phyloP scores from a whole-genome alignment of 2,329 filamentous ascomycete genomes.

The Hortaea sp. region DNA sequence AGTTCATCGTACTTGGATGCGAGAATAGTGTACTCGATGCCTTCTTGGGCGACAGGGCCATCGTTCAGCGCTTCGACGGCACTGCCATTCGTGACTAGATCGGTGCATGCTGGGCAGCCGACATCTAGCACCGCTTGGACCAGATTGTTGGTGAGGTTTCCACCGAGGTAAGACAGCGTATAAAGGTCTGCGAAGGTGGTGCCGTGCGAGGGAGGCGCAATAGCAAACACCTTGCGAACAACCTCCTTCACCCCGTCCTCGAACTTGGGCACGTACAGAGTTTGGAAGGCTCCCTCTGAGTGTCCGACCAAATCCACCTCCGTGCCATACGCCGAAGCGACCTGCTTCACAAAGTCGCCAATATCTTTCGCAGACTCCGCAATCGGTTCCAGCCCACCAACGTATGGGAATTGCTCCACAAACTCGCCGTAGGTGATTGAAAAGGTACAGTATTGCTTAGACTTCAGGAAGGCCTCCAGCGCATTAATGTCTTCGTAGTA shows the following conservation, averaged over 20 bases:
- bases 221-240: conserved; percentile 12
- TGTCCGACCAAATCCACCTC: conserved; percentile 16
- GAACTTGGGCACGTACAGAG: conserved; percentile 15
- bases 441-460: conserved; percentile 14
- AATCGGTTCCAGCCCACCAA: conserved; percentile 14
- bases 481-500: conserved; percentile 18
- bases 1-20: conserved; percentile 14
- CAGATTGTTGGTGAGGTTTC: conserved; percentile 8
- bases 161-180: conserved; percentile 10
- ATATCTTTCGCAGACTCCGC: conserved; percentile 10
- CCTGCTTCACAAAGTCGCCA: conserved; percentile 11
- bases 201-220: conserved; percentile 16
- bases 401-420: conserved; percentile 7
- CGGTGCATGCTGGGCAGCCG: conserved; percentile 13
- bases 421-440: conserved; percentile 16
- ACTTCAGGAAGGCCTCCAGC: conserved; percentile 12
- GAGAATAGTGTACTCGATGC: conserved; percentile 12
- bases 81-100: conserved; percentile 10
- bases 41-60: conserved; percentile 13
- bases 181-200: conserved; percentile 13
- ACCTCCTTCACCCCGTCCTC: conserved; percentile 5
- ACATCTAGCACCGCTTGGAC: conserved; percentile 7
- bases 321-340: conserved; percentile 8
- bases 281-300: conserved; percentile 16
- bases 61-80: conserved; percentile 8